Evolutionary conservation across 1,284 basidiomycete species (phyloP).

Genomic region (Singerocomus inundabilis): DNA sequence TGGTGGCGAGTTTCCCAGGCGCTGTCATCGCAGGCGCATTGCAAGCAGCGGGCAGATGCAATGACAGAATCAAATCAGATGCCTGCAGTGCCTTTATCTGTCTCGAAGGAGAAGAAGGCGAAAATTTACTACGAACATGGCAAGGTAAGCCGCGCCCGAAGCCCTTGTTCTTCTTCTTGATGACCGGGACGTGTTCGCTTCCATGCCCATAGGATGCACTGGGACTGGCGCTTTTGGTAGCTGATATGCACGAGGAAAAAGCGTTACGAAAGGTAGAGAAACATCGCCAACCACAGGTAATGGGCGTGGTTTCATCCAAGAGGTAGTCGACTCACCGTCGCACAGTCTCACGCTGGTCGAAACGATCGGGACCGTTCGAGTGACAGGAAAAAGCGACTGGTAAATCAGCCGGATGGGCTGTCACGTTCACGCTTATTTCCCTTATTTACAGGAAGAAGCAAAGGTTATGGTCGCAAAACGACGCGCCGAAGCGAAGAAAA

Average conservation of each 20-base stretch:
- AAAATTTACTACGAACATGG: conserved; percentile 35
- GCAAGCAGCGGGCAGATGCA: conserved; percentile 7
- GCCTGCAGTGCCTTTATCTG: conserved; percentile 23
- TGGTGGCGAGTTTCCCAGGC: conserved; percentile 10
- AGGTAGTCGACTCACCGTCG: conserved; percentile 24
- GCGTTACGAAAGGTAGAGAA: conserved; percentile 35
- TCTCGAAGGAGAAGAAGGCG: conserved; percentile 26
- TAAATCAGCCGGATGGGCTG: conserved; percentile 27
- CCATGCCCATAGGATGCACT: conserved; percentile 39
- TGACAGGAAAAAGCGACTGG: conserved; percentile 28
- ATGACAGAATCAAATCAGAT: conserved; percentile 30
- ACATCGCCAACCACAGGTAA: conserved; percentile 37
- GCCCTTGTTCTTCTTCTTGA: conserved; percentile 13
- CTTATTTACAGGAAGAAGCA: conserved; percentile 29
- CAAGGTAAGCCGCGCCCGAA: conserved; percentile 26
- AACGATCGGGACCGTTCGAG: conserved; percentile 14
- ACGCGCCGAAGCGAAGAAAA: conserved; percentile 31
- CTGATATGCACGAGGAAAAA: conserved; percentile 40
- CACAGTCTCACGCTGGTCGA: conserved; percentile 12
- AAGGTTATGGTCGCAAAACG: conserved; percentile 26
- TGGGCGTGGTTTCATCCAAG: conserved; percentile 11
- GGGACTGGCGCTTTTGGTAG: conserved; percentile 42
- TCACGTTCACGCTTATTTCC: conserved; percentile 14
- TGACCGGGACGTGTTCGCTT: conserved; percentile 23
- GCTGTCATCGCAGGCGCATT: conserved; percentile 15